Evolutionary conservation across 2,329 filamentous ascomycete genomes (phyloP).

Genomic region (Ophiostoma quercus): DNA sequence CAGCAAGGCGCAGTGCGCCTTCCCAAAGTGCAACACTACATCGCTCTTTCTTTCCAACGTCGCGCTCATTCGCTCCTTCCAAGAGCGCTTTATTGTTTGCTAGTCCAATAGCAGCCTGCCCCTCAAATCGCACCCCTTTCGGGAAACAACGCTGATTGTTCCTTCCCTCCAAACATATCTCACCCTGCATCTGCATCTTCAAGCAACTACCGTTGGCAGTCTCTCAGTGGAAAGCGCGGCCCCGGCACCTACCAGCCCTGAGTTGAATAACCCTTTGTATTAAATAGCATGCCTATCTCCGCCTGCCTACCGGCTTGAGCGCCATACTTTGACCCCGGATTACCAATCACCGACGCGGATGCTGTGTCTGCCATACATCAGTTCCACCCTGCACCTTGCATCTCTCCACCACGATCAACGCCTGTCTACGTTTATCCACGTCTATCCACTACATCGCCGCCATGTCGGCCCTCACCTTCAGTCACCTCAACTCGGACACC

Average conservation of each 20-base stretch:
- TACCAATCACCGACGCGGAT: not conserved
- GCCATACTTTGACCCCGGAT: not conserved
- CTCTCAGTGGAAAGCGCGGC: not conserved
- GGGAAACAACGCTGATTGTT: not conserved
- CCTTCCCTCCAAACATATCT: not conserved
- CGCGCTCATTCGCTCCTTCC: not conserved
- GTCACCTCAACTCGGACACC: constrained; percentile 23
- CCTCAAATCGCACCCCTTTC: not conserved
- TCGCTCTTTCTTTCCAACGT: constrained; percentile 1
- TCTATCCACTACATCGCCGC: not conserved
- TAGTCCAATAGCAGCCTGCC: not conserved
- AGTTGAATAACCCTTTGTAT: not conserved
- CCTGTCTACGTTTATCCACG: not conserved
- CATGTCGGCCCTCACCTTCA: constrained; percentile 23
- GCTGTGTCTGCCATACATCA: not conserved
- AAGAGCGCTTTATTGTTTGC: not conserved
- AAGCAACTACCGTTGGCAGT: not conserved
- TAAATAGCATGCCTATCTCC: not conserved
- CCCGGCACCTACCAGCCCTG: not conserved
- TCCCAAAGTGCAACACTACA: not conserved
- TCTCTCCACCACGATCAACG: not conserved
- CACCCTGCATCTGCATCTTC: not conserved
- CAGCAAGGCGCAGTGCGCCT: not conserved
- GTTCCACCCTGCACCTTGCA: not conserved
- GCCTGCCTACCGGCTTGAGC: not conserved